A percentile compares a stretch with the other conserved stretches of the same genome.
These are phyloP conservation scores for Magnolia kwangsiensis DNA, from an alignment of 164 flowering plant genomes.

Conservation along the genomic window DNA sequence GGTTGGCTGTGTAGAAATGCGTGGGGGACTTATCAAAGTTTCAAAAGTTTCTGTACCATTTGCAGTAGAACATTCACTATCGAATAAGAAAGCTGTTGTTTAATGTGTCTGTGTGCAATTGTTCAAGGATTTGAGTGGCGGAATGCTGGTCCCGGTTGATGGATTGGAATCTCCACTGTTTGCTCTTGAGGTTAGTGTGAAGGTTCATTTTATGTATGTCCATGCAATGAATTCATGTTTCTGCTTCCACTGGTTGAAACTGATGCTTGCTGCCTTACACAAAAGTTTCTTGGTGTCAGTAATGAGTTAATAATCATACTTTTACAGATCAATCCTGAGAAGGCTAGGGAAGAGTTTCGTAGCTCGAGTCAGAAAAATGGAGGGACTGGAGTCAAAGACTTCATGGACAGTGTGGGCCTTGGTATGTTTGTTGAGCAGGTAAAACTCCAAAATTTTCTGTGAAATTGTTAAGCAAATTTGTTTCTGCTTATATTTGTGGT, in stretches of 20 bases:
- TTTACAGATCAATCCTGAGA: slow-evolving; percentile 88
- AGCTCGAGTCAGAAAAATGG: slow-evolving; percentile 62
- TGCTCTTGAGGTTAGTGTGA: slow-evolving; percentile 80
- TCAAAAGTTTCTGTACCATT: background rate
- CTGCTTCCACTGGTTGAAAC: background rate
- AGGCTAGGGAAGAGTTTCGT: slow-evolving; percentile 89
- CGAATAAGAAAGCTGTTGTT: background rate
- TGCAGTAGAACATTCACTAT: slow-evolving; percentile 1
- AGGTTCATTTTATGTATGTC: slow-evolving; percentile 2
- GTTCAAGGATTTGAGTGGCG: slow-evolving; percentile 85
- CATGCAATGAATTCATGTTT: background rate
- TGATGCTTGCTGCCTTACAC: background rate
- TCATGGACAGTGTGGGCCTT: slow-evolving; percentile 98
- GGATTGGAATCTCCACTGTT: slow-evolving; percentile 79
- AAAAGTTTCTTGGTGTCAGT: no score
- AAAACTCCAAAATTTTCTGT: background rate
- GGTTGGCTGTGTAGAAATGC: no score
- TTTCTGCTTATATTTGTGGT: background rate
- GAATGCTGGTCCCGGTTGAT: slow-evolving; percentile 77
- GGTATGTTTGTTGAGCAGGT: slow-evolving; percentile 96
- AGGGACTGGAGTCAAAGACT: slow-evolving; percentile 83
- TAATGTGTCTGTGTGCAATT: background rate
- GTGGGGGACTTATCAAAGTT: background rate
- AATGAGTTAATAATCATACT: no score
- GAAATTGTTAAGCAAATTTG: no score